A percentile compares a stretch with the other conserved stretches of the same genome.
Conservation (phyloP, 495 filamentous ascomycete genomes). For the Pyrenula aspistea region DNA sequence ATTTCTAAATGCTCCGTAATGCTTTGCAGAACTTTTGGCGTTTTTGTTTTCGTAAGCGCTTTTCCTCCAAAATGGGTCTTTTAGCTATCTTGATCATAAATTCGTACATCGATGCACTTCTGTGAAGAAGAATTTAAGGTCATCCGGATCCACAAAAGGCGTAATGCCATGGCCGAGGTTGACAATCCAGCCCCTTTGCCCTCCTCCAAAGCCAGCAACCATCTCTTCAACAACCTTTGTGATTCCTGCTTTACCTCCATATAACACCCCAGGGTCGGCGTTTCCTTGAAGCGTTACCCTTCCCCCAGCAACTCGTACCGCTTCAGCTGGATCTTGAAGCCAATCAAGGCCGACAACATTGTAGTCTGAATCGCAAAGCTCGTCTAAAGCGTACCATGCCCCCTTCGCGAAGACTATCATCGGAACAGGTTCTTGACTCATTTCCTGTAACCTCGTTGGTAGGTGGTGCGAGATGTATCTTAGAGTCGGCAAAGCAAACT, state of each 20-base stretch:
- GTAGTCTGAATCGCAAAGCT: slow-evolving; percentile 78
- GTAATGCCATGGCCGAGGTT: slow-evolving; percentile 93
- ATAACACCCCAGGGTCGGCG: slow-evolving; percentile 86
- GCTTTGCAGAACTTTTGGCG: no score
- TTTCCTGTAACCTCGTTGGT: slow-evolving; percentile 55
- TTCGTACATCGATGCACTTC: slow-evolving; percentile 67
- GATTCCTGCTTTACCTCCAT: slow-evolving; percentile 71
- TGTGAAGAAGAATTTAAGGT: slow-evolving; percentile 85
- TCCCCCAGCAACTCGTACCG: slow-evolving; percentile 61
- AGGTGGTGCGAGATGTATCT: slow-evolving; percentile 68
- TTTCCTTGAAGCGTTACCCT: slow-evolving; percentile 85
- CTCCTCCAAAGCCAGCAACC: slow-evolving; percentile 75
- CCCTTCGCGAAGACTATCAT: slow-evolving; percentile 99
- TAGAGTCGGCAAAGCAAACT: slow-evolving; percentile 78
- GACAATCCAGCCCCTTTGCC: slow-evolving; percentile 79
- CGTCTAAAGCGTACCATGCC: slow-evolving; percentile 90
- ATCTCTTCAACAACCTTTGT: slow-evolving; percentile 68
- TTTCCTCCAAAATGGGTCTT: no score
- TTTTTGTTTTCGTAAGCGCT: no score
- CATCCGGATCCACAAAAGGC: slow-evolving; percentile 82
- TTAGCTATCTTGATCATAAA: no score
- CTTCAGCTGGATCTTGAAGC: slow-evolving; percentile 81
- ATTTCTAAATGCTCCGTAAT: no score
- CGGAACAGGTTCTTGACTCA: slow-evolving; percentile 68
- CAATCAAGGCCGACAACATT: slow-evolving; percentile 91